Evolutionary conservation across 2,329 filamentous ascomycete genomes (phyloP).

Genomic region (Exophiala mesophila): DNA sequence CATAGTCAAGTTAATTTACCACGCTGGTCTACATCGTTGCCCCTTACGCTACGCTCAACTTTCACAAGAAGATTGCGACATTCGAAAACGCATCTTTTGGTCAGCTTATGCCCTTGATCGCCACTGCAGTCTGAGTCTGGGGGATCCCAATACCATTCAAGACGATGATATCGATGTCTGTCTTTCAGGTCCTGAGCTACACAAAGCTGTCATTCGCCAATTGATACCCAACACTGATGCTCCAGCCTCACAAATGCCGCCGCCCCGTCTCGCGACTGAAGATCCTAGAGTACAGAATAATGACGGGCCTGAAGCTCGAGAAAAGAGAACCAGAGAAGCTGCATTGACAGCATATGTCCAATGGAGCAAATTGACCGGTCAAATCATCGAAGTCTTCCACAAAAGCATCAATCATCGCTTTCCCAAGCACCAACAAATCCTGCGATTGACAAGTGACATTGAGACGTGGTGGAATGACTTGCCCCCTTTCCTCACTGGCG

Average conservation of each 20-base stretch:
- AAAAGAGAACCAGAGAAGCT: conserved; percentile 29
- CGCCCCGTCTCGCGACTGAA: conserved; percentile 8
- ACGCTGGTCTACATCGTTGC: conserved; percentile 49
- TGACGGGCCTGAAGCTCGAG: conserved; percentile 17
- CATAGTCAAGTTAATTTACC: conserved; percentile 44
- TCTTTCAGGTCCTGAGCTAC: conserved; percentile 37
- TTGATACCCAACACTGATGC: conserved; percentile 18
- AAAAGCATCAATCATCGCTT: conserved; percentile 39
- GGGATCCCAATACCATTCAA: conserved; percentile 38
- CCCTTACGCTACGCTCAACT: conserved; percentile 48
- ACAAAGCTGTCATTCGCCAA: conserved; percentile 14
- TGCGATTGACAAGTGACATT: conserved; percentile 37
- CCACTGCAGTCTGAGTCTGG: conserved; percentile 39
- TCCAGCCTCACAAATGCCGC: conserved; percentile 21
- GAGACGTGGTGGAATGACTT: conserved; percentile 42
- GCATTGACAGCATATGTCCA: conserved; percentile 37
- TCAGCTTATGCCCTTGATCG: conserved; percentile 39
- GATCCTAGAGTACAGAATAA: conserved; percentile 13
- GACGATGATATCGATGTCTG: conserved; percentile 42
- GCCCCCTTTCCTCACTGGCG: conserved; percentile 26
- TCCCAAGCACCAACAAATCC: conserved; percentile 35
- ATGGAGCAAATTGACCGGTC: conserved; percentile 37
- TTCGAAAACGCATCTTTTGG: conserved; percentile 41
- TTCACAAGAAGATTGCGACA: conserved; percentile 36
- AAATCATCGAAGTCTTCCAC: conserved; percentile 39